Base-by-base conservation (phyloP, 257 asterid genomes). In the Solanum appendiculatum region DNA sequence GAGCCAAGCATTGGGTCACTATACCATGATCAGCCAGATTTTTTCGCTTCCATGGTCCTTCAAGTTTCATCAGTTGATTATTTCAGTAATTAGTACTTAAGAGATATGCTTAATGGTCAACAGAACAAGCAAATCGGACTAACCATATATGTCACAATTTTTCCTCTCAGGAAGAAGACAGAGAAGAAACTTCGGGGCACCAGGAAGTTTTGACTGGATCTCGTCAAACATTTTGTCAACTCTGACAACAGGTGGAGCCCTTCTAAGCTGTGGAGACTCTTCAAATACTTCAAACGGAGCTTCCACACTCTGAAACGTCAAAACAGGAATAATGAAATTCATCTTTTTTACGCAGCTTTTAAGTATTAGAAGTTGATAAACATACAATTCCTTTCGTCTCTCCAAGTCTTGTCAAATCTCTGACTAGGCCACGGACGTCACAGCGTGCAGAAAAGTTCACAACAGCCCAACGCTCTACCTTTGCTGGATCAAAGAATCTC, bases 361-460 rank as follows among this genome's bases (percentile, higher is more conserved):
- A 46, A 81, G 73, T 31, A 44, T 9, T 7, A 54, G 58, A 66
- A 86, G 31, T 70, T 31, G 84, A 37, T 33, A 56, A 84, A 91
- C 98, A 64, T 93, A 96, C 99, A 83, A 95, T 89, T 92, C 99
- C 99, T 91, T 96, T 96, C 86, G 74, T 68, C 82, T 89, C 92
- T 36, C 98, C 98, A 84, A 95, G 92, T 90, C 91, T 96, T 16
- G 87, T 89, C 87, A 95, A 80, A 74, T 96, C 98, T 33, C 93
- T 89, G 88, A 95, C 58, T 56, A 96, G 96, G 75, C 87, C 85
- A 60, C 87, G 91, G 1, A 91, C 70, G 56, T 96, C 97, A 88
- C 99, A 96, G 54, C 99, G 98, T 9, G 96, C 95, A 15, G 99
- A 96, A 84, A 96, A 96, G 93, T 96, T 96, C 37, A 92, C 98